Evolutionary conservation across 345 rosid species (phyloP), one percentile per base, ranked within the genome.

Genomic region (Pseudoturritis turrita): DNA sequence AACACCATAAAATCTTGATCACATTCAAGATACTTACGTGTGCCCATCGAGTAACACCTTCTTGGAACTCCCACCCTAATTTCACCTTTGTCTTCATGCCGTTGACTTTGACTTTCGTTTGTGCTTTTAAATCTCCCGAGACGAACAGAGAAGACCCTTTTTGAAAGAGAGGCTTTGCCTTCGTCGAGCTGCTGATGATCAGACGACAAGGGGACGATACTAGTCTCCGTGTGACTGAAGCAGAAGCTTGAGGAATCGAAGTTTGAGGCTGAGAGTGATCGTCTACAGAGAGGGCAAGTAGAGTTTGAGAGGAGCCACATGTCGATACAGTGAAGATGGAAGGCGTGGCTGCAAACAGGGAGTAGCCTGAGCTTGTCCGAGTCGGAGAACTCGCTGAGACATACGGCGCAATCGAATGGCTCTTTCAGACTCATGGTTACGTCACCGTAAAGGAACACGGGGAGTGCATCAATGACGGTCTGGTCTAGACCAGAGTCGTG

Each of bases 291-390:
- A 37, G 93, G 96, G 69, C 96, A 89, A 8, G 88, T 79, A 25
- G 96, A 89, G 82, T 87, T 87, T 23, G 96, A 86, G 28, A 89
- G 93, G 22, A 89, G 91, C 96, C 96, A 89, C 0, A 84, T 85
- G 45, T 88, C 91, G 18, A 89, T 89, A 49, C 93, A 89, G 40
- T 77, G 71, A 6, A 86, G 77, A 74, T 88, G 96, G 49, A 89
- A 89, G 23, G 96, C 96, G 52, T 89, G 96, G 68, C 89, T 77
- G 40, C 93, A 89, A 11, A 28, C 25, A 0, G 93, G 91, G 43
- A 89, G 81, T 81, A 89, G 71, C 80, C 92, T 81, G 37, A 89
- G 88, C 73, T 76, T 84, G 77, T 89, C 89, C 0, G 51, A 64
- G 22, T 80, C 82, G 1, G 78, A 80, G 78, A 86, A 89, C 62